Percentiles rank a stretch among this genome's conserved stretches.
phyloP scores from a whole-genome alignment of 164 flowering plant species.

The Warburgia ugandensis region DNA sequence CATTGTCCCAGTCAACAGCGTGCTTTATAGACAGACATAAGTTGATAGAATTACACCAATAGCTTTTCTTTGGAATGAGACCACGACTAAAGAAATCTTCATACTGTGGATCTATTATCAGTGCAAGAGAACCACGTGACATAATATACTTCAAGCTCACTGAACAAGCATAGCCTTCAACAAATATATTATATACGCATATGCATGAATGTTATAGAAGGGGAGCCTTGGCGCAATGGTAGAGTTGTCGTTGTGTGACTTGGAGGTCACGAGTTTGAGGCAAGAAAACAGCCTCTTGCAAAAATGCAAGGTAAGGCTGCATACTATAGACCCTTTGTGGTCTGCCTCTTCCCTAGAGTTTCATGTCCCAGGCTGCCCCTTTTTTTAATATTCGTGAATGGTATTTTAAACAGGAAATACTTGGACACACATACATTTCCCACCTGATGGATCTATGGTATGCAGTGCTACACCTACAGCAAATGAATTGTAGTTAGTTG shows the following conservation, averaged over 20 bases:
- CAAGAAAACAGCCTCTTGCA: too few species aligned
- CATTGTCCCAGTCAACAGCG: conserved; percentile 77
- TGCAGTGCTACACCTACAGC: too few species aligned
- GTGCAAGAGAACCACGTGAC: conserved; percentile 64
- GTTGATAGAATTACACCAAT: conserved; percentile 51
- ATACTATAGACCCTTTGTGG: too few species aligned
- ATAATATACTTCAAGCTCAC: conserved; percentile 85
- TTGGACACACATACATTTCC: too few species aligned
- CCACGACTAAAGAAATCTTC: conserved; percentile 86
- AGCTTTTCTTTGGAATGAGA: conserved; percentile 47
- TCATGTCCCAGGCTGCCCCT: too few species aligned
- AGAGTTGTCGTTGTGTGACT: neutral
- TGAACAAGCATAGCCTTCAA: conserved; percentile 94
- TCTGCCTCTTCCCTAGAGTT: too few species aligned
- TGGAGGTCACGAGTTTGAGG: too few species aligned
- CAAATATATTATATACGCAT: conserved; percentile 62
- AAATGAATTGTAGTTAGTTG: too few species aligned
- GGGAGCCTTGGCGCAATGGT: neutral
- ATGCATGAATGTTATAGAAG: neutral
- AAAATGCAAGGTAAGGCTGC: too few species aligned
- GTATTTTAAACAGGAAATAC: too few species aligned
- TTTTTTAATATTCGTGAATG: too few species aligned
- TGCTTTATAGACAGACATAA: conserved; percentile 56
- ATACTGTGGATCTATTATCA: conserved; percentile 59
- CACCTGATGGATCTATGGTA: too few species aligned